Conservation (phyloP, 2,329 filamentous ascomycete species). For the Verticillium nubilum region DNA sequence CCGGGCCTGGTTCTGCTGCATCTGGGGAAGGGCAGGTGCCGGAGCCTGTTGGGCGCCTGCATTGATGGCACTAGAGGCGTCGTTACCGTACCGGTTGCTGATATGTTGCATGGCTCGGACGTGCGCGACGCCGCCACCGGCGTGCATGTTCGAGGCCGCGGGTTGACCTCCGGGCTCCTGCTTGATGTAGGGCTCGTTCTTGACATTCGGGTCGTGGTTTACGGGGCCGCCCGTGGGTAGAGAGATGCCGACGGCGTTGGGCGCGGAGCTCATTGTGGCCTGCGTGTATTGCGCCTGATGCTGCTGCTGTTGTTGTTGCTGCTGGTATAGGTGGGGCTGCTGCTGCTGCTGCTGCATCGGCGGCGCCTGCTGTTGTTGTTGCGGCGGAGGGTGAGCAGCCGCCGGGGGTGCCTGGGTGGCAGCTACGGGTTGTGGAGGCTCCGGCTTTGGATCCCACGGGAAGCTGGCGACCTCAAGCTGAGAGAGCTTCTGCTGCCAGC, state of each 20-base stretch:
- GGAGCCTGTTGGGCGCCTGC: constrained; percentile 23
- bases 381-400: constrained; percentile 15
- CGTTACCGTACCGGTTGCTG: constrained; percentile 53
- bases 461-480: constrained; percentile 80
- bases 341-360: background rate
- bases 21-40: constrained; percentile 23
- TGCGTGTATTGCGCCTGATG: constrained; percentile 23
- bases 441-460: constrained; percentile 89
- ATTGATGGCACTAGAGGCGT: constrained; percentile 62
- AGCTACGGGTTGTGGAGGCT: constrained; percentile 43
- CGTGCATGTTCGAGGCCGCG: constrained; percentile 16
- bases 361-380: background rate
- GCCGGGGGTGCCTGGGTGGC: constrained; percentile 15
- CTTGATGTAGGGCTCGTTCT: constrained; percentile 42
- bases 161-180: constrained; percentile 34
- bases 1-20: constrained; percentile 15
- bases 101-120: constrained; percentile 52
- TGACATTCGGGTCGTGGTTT: constrained; percentile 37
- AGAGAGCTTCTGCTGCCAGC: constrained; percentile 90
- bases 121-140: constrained; percentile 33
- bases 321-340: constrained; percentile 17
- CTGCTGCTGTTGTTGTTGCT: background rate
- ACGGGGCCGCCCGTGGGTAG: constrained; percentile 10
- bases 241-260: constrained; percentile 21
- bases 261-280: constrained; percentile 27